A percentile compares a stretch with the other conserved stretches of the same genome.
phyloP scores from a whole-genome alignment of 768 basidiomycete genomes.

The Suillus paluster region DNA sequence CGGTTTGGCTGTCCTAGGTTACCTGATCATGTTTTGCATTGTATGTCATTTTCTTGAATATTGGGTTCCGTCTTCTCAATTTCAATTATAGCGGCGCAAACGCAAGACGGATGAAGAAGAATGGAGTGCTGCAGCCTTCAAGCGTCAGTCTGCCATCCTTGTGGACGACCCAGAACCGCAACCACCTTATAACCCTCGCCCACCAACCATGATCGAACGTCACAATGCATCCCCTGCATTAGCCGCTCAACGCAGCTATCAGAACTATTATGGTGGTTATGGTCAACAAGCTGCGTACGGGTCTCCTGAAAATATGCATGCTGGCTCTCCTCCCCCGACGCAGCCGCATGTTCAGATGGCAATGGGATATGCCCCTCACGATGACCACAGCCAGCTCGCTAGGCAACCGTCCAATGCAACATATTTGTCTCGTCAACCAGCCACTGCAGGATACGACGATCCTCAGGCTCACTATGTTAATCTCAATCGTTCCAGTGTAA shows the following conservation, averaged over 20 bases:
- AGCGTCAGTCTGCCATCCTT: conserved; percentile 64
- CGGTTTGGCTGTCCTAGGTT: conserved; percentile 43
- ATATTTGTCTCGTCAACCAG: conserved; percentile 27
- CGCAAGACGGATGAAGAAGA: conserved; percentile 41
- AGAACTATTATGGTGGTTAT: conserved; percentile 32
- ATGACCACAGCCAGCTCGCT: conserved; percentile 28
- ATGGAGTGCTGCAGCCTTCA: conserved; percentile 64
- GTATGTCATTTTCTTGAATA: conserved; percentile 35
- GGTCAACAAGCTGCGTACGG: conserved; percentile 25
- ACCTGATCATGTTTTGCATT: conserved; percentile 51
- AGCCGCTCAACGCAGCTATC: conserved; percentile 23
- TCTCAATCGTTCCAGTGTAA: conserved; percentile 67
- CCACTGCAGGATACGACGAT: conserved; percentile 21
- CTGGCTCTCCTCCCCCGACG: conserved; percentile 17
- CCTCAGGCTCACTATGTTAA: conserved; percentile 58
- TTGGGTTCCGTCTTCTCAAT: conserved; percentile 12
- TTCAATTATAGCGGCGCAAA: conserved; percentile 43
- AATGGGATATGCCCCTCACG: conserved; percentile 28
- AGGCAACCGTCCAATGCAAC: conserved; percentile 25
- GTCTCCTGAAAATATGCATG: conserved; percentile 21
- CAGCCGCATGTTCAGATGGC: conserved; percentile 26
- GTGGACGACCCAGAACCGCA: conserved; percentile 53
- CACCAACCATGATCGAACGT: conserved; percentile 68
- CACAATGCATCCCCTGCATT: conserved; percentile 40
- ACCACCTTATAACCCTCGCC: conserved; percentile 56